phyloP scores from a whole-genome alignment of 2,329 filamentous ascomycete species.

The Chaetomiaceae sp. region DNA sequence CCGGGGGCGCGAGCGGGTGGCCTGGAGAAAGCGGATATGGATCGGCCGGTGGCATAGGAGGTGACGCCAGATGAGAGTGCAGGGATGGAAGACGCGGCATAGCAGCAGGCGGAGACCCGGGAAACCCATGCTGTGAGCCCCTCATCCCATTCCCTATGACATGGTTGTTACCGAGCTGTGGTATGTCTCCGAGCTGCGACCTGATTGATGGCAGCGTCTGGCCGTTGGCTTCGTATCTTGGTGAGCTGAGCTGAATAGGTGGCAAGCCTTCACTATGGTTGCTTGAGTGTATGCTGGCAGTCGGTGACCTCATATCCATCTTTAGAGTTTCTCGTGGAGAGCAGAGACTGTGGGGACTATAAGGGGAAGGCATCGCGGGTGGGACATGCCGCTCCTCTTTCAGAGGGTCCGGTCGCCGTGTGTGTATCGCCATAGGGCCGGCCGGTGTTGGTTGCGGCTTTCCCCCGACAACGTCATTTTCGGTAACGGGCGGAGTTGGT shows the following conservation, averaged over 20 bases:
- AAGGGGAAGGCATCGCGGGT: slow-evolving; percentile 20
- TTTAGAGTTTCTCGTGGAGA: slow-evolving; percentile 22
- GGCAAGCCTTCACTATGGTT: slow-evolving; percentile 27
- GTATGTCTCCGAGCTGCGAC: slow-evolving; percentile 34
- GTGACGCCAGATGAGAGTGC: slow-evolving; percentile 39
- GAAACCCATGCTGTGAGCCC: slow-evolving; percentile 24
- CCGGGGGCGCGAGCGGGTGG: slow-evolving; percentile 35
- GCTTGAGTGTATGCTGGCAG: slow-evolving; percentile 22
- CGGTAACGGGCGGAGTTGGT: slow-evolving; percentile 23
- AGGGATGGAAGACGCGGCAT: slow-evolving; percentile 32
- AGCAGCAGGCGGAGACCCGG: slow-evolving; percentile 35
- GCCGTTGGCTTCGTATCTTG: slow-evolving; percentile 35
- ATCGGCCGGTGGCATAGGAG: slow-evolving; percentile 49
- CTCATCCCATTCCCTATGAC: slow-evolving; percentile 30
- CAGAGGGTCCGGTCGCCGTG: slow-evolving; percentile 9
- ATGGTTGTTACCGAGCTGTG: slow-evolving; percentile 22
- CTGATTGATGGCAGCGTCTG: slow-evolving; percentile 39
- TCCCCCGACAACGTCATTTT: slow-evolving; percentile 20
- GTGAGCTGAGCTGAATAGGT: slow-evolving; percentile 37
- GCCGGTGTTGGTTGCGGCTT: slow-evolving; percentile 12
- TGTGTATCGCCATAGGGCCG: slow-evolving; percentile 17
- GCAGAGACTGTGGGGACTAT: slow-evolving; percentile 23
- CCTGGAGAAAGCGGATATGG: slow-evolving; percentile 42
- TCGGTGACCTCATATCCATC: slow-evolving; percentile 23
- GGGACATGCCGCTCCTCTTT: slow-evolving; percentile 17